Evolutionary conservation across 73 alveolate species (phyloP), one percentile per base, ranked within the genome.

Genomic region (Chromera velia): DNA sequence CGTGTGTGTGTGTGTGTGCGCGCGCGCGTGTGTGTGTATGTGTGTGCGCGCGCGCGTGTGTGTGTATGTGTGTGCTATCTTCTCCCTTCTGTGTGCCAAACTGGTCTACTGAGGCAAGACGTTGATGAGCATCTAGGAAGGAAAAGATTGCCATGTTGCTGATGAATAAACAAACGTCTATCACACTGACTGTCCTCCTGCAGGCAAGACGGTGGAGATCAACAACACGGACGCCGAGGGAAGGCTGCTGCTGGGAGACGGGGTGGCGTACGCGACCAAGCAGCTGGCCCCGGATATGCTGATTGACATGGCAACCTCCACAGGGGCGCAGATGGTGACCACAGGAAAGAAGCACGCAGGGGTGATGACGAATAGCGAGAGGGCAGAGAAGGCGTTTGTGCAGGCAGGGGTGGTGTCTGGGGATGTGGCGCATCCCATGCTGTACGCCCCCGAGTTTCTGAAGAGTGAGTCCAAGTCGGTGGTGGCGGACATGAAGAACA

Each of bases 291-390:
- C 91, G 18, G 49, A 55, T 66, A 75, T 45, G 46, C n/a, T 89
- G 69, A 73, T 89, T 34, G 91, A 89, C 75, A 69, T 89, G 65
- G 90, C 90, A 24, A 89, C 94, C 28, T 80, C 85, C n/a, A 89
- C 94, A 22, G 94, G 94, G 55, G 94, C 94, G 10, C 72, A 74
- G 66, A 73, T 70, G 81, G 84, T 85, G 1, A 68, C 48, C 55
- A 68, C 74, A 17, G 74, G 74, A 17, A 68, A 30, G 32, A 45
- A 29, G 48, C 22, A 31, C 30, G 32, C 48, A 45, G 19, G 49
- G 19, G 18, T 88, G n/a, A 82, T 92, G 77, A 74, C 94, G 6
- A 88, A 91, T 72, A 89, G 89, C 47, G 87, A 85, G 67, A 40
- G 13, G 55, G 13, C 22, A 13, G 13, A 40, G 55, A 13, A 40